These are phyloP conservation scores for Schizonepeta tenuifolia DNA, from an alignment of 257 asterid species.

Conservation along the genomic window DNA sequence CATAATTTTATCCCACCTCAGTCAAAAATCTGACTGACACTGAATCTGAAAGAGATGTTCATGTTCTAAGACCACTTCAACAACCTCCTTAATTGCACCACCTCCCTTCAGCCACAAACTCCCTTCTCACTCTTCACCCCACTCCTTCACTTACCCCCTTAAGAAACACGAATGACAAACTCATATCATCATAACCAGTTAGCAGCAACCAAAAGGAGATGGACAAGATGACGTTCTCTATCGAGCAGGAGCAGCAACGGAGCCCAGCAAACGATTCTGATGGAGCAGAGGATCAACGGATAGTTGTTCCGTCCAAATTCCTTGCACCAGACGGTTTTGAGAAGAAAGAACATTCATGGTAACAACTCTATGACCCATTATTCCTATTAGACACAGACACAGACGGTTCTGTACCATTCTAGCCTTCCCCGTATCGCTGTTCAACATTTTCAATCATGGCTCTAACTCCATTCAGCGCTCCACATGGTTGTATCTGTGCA, in stretches of 20 bases:
- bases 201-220: constrained; percentile 29
- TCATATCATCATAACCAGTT: constrained; percentile 9
- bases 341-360: constrained; percentile 81
- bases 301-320: constrained; percentile 45
- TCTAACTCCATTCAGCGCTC: constrained; percentile 6
- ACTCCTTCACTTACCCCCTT: constrained; percentile 23
- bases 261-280: constrained; percentile 39
- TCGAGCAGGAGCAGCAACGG: constrained; percentile 38
- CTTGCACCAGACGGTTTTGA: constrained; percentile 53
- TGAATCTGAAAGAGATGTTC: constrained; percentile 29
- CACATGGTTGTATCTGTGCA: constrained; percentile 45
- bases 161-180: neutral
- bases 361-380: constrained; percentile 26
- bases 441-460: neutral
- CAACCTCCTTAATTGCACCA: constrained; percentile 42
- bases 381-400: neutral
- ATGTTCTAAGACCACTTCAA: constrained; percentile 36
- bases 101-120: constrained; percentile 52
- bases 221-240: constrained; percentile 38
- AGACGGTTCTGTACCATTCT: no score
- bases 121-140: constrained; percentile 43
- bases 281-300: constrained; percentile 36
- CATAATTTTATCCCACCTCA: constrained; percentile 3
- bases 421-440: no score
- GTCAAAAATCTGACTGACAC: constrained; percentile 25